Evolutionary conservation across 2,329 filamentous ascomycete species (phyloP).

Genomic region (Pseudogymnoascus pannorum): DNA sequence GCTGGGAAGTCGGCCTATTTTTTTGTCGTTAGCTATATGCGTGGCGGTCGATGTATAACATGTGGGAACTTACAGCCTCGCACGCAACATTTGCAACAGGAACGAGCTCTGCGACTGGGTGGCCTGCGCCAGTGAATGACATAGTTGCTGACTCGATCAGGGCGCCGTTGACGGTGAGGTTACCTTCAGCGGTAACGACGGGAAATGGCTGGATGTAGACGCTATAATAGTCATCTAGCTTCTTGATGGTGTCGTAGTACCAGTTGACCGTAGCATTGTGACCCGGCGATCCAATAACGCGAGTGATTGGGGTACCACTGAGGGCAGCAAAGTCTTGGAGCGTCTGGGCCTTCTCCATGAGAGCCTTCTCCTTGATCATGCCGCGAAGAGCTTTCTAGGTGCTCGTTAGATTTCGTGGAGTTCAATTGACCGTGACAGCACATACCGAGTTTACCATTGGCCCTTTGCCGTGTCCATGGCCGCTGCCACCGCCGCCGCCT

Average conservation of each 20-base stretch:
- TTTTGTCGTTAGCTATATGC: background rate
- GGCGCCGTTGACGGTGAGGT: constrained; percentile 13
- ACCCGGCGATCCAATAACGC: constrained; percentile 38
- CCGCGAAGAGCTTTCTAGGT: background rate
- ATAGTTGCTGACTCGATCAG: constrained; percentile 12
- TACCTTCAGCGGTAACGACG: constrained; percentile 10
- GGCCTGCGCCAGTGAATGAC: constrained; percentile 15
- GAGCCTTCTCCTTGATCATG: constrained; percentile 14
- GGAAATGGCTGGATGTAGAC: constrained; percentile 15
- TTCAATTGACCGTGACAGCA: background rate
- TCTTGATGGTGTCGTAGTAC: constrained; percentile 34
- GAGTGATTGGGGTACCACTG: constrained; percentile 35
- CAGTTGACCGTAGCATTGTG: constrained; percentile 42
- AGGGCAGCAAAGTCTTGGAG: constrained; percentile 36
- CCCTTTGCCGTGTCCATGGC: background rate
- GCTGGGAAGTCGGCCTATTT: constrained; percentile 12
- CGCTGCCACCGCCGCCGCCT: background rate
- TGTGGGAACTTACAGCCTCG: constrained; percentile 6
- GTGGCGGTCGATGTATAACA: background rate
- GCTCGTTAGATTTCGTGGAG: background rate
- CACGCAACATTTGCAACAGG: constrained; percentile 20
- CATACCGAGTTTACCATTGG: constrained; percentile 6
- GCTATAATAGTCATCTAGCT: constrained; percentile 33
- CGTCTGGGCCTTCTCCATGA: constrained; percentile 38
- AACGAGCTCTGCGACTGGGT: constrained; percentile 12